These are phyloP conservation scores for Gypsophila paniculata DNA, from an alignment of 179 eudicot species.

Conservation along the genomic window DNA sequence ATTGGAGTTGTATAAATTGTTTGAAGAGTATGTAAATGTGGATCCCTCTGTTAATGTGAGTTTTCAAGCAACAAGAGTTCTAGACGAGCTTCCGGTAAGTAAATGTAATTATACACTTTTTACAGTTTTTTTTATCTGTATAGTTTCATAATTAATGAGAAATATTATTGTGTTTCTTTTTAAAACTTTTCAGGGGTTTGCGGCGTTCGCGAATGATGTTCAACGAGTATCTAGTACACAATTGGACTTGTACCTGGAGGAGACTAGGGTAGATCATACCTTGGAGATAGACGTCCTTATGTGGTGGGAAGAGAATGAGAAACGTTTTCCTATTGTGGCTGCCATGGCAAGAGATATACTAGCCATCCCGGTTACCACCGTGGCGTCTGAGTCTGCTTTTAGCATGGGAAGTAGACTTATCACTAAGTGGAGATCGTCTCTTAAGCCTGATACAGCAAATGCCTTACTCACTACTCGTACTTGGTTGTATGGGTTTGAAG, in stretches of 20 bases:
- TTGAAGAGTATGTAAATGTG: slow-evolving; percentile 4
- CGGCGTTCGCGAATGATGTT: neutral
- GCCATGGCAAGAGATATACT: too few species aligned
- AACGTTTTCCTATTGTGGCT: neutral
- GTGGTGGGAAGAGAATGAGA: slow-evolving; percentile 12
- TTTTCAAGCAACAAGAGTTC: neutral
- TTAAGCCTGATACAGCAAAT: neutral
- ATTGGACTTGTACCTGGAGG: neutral
- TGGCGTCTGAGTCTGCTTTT: too few species aligned
- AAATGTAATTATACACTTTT: neutral
- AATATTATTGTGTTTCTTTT: neutral
- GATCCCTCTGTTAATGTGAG: neutral
- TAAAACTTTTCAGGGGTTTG: slow-evolving; percentile 10
- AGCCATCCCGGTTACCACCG: too few species aligned
- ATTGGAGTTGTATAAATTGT: neutral
- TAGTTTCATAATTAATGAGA: neutral
- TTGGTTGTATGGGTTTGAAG: neutral
- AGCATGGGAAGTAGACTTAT: too few species aligned
- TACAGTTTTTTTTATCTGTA: too few species aligned
- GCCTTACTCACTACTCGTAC: slow-evolving; percentile 3
- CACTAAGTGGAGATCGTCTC: neutral
- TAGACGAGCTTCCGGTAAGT: neutral
- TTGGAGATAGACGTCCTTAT: neutral
- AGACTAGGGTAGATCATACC: neutral
- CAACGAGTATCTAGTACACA: neutral